Evolutionary conservation across 225 moss, liverwort and hornwort genomes (phyloP), one percentile per base, ranked within the genome.

Genomic region (Bryoerythrophyllum caledonicum): DNA sequence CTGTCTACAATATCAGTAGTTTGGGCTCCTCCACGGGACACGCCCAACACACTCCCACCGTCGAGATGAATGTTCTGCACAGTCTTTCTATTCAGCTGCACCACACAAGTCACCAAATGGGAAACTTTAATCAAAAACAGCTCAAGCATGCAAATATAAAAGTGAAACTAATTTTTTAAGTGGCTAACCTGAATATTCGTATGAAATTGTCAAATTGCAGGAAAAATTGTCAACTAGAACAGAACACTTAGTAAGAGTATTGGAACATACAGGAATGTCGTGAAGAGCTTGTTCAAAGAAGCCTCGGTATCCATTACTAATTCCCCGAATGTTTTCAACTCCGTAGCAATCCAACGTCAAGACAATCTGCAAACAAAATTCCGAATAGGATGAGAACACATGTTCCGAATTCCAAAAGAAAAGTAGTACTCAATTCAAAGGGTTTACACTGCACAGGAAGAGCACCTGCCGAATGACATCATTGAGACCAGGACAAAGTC

Each of bases 401-500:
- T 34, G n/a, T 44, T 44, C 21, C 5, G 27, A 46, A 32, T 24
- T 30, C 17, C 28, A 49, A 4, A 4, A 68, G 20, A 8, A 69
- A 61, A 69, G 35, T 13, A 9, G 28, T 1, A 34, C 15, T 35
- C 68, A 61, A 32, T 37, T 46, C 26, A 10, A 21, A 27, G 25
- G 37, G 40, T 20, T 27, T 25, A 37, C 62, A 49, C 26, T 40
- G 62, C 21, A 54, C 41, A 24, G 44, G 30, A 55, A 24, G 6
- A 21, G 40, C 51, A 96, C 95, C 95, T 96, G 96, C n/a, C 94
- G 87, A 59, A 96, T 96, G 57, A 96, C 96, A 57, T 96, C 96
- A 52, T 96, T 96, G 41, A 96, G 86, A 54, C 96, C 96, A 34
- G 96, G 96, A 75, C 96, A 96, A 26, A 96, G 88, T 16, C 96